A percentile compares a stretch with the other conserved stretches of the same genome.
Conservation (phyloP, 306 rosid genomes). For the Cucurbita maxima region DNA sequence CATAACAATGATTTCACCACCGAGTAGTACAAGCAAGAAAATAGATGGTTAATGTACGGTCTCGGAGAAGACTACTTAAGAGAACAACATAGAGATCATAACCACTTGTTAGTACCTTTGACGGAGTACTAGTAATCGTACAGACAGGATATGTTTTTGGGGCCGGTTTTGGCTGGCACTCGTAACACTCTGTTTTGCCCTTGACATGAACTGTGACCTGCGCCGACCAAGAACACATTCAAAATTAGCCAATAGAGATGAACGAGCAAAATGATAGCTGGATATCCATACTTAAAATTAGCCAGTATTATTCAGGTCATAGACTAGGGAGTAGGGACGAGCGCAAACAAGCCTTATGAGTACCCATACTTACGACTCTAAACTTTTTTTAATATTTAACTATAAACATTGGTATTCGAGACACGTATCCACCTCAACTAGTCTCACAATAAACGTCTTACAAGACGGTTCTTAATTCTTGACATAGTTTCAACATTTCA, state of each 20-base stretch:
- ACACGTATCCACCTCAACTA: background rate
- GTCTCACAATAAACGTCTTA: background rate
- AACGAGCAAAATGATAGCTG: background rate
- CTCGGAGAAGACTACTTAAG: background rate
- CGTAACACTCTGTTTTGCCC: slow-evolving; percentile 95
- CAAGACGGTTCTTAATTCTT: background rate
- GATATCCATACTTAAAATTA: no score
- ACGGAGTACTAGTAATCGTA: slow-evolving; percentile 94
- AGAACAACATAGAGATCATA: background rate
- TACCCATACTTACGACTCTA: background rate
- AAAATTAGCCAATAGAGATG: background rate
- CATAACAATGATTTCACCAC: background rate
- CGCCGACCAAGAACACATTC: slow-evolving; percentile 1
- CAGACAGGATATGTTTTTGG: slow-evolving; percentile 98
- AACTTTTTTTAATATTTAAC: background rate
- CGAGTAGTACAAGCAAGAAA: background rate
- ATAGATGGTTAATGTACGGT: background rate
- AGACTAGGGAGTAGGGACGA: background rate
- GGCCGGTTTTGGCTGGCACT: slow-evolving; percentile 94
- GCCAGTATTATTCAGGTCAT: background rate
- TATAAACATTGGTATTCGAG: no score
- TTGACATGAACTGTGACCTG: slow-evolving; percentile 96
- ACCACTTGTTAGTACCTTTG: slow-evolving; percentile 45
- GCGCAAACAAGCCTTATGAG: background rate
- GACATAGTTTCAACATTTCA: background rate